These are phyloP conservation scores for Diplodia intermedia DNA, from an alignment of 2,329 filamentous ascomycete genomes.

Conservation along the genomic window DNA sequence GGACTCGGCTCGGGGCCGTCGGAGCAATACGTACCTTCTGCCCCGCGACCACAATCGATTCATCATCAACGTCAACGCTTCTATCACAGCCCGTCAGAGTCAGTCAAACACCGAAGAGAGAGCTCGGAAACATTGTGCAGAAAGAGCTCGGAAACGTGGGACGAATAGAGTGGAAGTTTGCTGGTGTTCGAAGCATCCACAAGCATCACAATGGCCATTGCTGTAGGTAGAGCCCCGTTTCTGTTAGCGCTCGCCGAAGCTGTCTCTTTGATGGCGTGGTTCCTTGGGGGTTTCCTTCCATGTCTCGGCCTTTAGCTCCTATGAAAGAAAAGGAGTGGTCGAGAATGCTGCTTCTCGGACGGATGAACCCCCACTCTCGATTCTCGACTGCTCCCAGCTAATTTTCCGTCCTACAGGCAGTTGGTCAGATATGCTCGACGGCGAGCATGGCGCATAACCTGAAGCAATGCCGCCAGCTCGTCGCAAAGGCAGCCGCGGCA, in stretches of 20 bases:
- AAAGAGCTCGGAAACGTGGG: not conserved
- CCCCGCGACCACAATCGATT: conserved; percentile 6
- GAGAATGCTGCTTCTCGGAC: not conserved
- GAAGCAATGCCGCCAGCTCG: conserved; percentile 73
- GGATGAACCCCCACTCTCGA: not conserved
- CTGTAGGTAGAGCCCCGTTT: conserved; percentile 2
- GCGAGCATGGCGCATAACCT: conserved; percentile 80
- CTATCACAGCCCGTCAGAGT: not conserved
- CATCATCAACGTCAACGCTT: not conserved
- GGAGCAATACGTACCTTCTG: not conserved
- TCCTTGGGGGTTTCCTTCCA: not conserved
- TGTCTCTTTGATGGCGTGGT: not conserved
- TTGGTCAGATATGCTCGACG: conserved; percentile 90
- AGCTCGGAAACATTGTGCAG: not conserved
- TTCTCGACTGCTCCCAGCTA: not conserved
- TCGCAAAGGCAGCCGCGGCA: conserved; percentile 73
- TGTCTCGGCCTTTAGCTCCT: not conserved
- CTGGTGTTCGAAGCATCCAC: too few relatives aligned
- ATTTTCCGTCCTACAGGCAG: conserved; percentile 62
- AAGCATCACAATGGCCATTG: conserved; percentile 15
- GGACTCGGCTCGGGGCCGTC: conserved; percentile 4
- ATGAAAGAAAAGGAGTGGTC: not conserved
- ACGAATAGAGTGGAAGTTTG: too few relatives aligned
- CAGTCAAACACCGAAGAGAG: not conserved
- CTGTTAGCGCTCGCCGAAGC: not conserved